Evolutionary conservation across 2,329 filamentous ascomycete species (phyloP).

Genomic region (Fusarium brevicatenulatum): DNA sequence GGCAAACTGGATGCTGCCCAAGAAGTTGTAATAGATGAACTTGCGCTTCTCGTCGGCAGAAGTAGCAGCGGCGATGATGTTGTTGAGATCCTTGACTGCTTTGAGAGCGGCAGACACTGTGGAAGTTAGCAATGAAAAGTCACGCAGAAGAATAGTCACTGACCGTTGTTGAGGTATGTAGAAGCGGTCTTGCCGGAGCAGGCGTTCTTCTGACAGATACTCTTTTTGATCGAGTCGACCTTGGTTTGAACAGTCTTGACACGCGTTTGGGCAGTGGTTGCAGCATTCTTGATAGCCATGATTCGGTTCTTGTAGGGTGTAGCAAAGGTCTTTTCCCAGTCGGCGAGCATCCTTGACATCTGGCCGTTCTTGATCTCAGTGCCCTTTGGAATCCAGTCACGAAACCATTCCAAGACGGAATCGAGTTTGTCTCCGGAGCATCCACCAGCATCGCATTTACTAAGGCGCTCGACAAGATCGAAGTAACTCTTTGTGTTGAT

Average conservation of each 20-base stretch:
- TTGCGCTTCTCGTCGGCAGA: constrained; percentile 8
- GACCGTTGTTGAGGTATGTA: constrained; percentile 20
- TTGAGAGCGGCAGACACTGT: constrained; percentile 12
- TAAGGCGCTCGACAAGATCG: neutral
- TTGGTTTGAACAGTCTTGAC: constrained; percentile 8
- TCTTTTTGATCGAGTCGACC: constrained; percentile 6
- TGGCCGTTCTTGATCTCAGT: constrained; percentile 16
- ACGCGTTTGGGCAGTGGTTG: constrained; percentile 1
- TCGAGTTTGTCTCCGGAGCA: neutral
- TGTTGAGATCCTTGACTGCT: constrained; percentile 12
- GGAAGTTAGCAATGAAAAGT: neutral
- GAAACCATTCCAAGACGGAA: constrained; percentile 8
- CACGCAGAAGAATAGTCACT: neutral
- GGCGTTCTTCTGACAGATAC: constrained; percentile 8
- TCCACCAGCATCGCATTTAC: neutral
- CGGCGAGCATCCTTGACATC: constrained; percentile 8
- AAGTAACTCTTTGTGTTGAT: constrained; percentile 12
- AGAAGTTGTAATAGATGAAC: constrained; percentile 12
- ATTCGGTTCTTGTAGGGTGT: constrained; percentile 17
- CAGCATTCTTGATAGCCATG: constrained; percentile 8
- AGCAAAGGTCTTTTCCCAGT: constrained; percentile 22
- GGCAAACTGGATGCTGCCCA: constrained; percentile 4
- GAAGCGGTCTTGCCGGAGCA: constrained; percentile 29
- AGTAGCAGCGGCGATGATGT: neutral
- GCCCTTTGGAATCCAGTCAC: constrained; percentile 15